Conservation (phyloP, 495 filamentous ascomycete genomes). For the Xylaria curta region DNA sequence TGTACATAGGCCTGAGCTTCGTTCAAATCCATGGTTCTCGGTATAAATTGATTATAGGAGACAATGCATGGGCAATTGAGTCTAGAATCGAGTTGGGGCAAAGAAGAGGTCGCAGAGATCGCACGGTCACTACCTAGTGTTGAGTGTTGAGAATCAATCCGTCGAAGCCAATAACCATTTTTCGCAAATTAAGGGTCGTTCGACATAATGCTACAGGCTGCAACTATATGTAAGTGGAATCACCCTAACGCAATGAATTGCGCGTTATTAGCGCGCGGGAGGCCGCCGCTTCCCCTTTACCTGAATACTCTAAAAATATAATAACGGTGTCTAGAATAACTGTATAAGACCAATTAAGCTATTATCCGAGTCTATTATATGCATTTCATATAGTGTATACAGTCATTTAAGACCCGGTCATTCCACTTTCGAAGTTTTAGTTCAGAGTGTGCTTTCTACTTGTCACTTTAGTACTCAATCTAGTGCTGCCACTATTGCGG, state of each 20-base stretch:
- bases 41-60: slow-evolving; percentile 2
- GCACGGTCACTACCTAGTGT: neutral
- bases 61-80: slow-evolving; percentile 14
- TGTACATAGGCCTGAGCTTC: slow-evolving; percentile 76
- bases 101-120: slow-evolving; percentile 1
- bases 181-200: slow-evolving; percentile 16
- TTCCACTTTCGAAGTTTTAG: too few relatives aligned
- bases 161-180: too few relatives aligned
- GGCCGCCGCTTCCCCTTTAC: slow-evolving; percentile 6
- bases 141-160: neutral
- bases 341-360: too few relatives aligned
- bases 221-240: neutral
- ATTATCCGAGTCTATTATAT: too few relatives aligned
- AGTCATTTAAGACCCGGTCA: too few relatives aligned
- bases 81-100: neutral
- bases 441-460: too few relatives aligned
- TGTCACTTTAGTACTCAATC: too few relatives aligned
- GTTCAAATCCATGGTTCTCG: slow-evolving; percentile 74
- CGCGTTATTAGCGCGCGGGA: slow-evolving; percentile 6
- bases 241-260: neutral
- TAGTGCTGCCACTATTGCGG: too few relatives aligned
- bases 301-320: neutral
- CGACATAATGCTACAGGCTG: slow-evolving; percentile 2
- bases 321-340: too few relatives aligned
- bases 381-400: too few relatives aligned